A percentile compares a stretch with the other conserved stretches of the same genome.
Evolutionary conservation across 163 green algal species (phyloP).

Genomic region (Chloromonas sp.): DNA sequence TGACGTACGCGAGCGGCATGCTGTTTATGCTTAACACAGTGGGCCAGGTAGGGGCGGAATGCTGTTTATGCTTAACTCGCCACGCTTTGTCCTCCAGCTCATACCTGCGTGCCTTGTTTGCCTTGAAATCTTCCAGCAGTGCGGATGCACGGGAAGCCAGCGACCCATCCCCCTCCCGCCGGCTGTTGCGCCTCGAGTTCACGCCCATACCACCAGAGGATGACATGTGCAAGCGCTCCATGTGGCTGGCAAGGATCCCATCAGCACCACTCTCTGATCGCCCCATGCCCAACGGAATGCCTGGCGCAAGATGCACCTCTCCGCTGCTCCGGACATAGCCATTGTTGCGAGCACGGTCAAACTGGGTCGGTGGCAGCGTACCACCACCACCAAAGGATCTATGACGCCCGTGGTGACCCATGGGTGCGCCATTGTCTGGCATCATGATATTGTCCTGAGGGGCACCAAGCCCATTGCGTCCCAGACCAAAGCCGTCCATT

Average conservation of each 20-base stretch:
- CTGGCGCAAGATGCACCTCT: background rate
- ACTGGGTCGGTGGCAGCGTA: too few species aligned
- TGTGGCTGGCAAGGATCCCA: background rate
- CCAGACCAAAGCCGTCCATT: background rate
- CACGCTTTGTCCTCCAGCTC: slow-evolving; percentile 20
- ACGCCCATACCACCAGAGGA: background rate
- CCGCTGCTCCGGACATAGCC: too few species aligned
- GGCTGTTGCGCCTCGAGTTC: background rate
- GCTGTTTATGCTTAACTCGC: background rate
- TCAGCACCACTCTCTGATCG: background rate
- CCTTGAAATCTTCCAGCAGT: slow-evolving; percentile 57
- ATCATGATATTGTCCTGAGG: background rate
- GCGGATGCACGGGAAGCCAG: slow-evolving; percentile 15
- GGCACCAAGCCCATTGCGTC: background rate
- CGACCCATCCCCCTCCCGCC: background rate
- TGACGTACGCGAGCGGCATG: too few species aligned
- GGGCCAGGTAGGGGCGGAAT: too few species aligned
- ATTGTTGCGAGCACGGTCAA: too few species aligned
- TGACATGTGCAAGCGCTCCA: background rate
- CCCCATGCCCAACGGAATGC: background rate
- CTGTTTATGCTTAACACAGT: too few species aligned
- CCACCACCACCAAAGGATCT: too few species aligned
- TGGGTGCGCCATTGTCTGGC: background rate
- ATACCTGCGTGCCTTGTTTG: slow-evolving; percentile 40
- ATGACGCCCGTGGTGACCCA: too few species aligned